Conservation (phyloP, 257 asterid genomes). For the Euphrasia confusa region DNA sequence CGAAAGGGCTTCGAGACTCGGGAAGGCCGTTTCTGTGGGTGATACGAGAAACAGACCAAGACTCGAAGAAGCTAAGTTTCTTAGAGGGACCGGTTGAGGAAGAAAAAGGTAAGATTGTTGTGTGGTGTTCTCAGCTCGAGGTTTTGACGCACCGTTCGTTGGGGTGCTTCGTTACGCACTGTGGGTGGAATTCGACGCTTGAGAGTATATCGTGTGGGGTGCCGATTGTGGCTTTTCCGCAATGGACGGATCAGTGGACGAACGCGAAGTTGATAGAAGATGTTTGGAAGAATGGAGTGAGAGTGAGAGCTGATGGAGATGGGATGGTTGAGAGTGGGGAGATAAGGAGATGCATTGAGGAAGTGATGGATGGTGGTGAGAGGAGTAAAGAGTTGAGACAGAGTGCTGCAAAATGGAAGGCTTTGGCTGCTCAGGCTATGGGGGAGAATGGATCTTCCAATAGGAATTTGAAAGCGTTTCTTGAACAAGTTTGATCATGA, state of each 20-base stretch:
- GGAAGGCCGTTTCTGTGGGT: conserved; percentile 64
- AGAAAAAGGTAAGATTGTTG: conserved; percentile 34
- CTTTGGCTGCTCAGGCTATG: conserved; percentile 35
- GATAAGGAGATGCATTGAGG: conserved; percentile 39
- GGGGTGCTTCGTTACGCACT: conserved; percentile 50
- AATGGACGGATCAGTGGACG: conserved; percentile 42
- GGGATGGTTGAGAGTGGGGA: conserved; percentile 38
- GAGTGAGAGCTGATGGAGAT: conserved; percentile 26
- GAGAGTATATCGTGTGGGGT: conserved; percentile 40
- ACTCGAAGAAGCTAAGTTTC: conserved; percentile 19
- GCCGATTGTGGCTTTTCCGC: conserved; percentile 45
- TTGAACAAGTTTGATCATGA: conserved; percentile 2
- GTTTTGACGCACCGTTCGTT: conserved; percentile 41
- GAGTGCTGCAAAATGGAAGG: conserved; percentile 31
- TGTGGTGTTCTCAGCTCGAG: conserved; percentile 54
- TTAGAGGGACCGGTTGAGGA: conserved; percentile 27
- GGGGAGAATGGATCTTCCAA: conserved; percentile 37
- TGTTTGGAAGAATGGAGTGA: conserved; percentile 42
- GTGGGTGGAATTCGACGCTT: conserved; percentile 59
- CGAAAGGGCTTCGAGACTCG: conserved; percentile 27
- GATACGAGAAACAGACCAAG: conserved; percentile 25
- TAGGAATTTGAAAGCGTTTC: conserved; percentile 28
- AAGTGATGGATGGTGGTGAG: conserved; percentile 36
- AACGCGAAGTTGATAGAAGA: conserved; percentile 48
- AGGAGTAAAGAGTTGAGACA: conserved; percentile 29